Evolutionary conservation across 805 yeast genomes (phyloP), one percentile per base, ranked within the genome.

Genomic region (Yamadazyma ubonensis): DNA sequence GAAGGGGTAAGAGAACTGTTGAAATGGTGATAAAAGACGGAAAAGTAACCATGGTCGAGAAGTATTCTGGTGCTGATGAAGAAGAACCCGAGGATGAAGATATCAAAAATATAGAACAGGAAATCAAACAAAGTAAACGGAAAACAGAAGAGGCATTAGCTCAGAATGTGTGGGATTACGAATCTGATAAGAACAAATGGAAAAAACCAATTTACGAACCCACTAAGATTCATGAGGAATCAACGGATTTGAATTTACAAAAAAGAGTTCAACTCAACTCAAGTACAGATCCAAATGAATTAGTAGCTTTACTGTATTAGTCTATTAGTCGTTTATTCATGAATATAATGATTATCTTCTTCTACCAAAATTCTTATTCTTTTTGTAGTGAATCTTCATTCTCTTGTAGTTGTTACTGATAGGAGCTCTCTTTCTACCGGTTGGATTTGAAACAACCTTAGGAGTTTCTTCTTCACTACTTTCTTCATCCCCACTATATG

Each of bases 11-110:
- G 44, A 78, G 75, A 42, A 84, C 85, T 1, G 69, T 93, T 34
- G 87, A 85, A 49, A 81, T 93, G 73, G 79, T 83, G 14, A 80
- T 93, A 16, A 71, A 75, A 29, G 83, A 90, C 43, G 96, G 96
- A 6, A 86, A 86, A 54, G 95, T 86, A 2, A 69, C 71, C 7
- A 67, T 84, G 68, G 73, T 71, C 14, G 88, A 82, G 43, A 70
- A 56, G 52, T 46, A 44, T 17, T 39, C 39, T 3, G 58, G 33
- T n/a, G 33, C 19, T 22, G 39, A 36, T 5, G 60, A 50, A 2
- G 55, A 53, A 16, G 54, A 56, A 3, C 53, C 63, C 11, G 59
- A 58, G n/a, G 63, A 73, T 26, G 55, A 55, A 11, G 56, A 56
- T n/a, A 64, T 74, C 29, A 55, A 54, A 11, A 54, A 56, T n/a